Evolutionary conservation across 2,329 filamentous ascomycete species (phyloP), one percentile per base, ranked within the genome.

Genomic region (Beauveria medogensis): DNA sequence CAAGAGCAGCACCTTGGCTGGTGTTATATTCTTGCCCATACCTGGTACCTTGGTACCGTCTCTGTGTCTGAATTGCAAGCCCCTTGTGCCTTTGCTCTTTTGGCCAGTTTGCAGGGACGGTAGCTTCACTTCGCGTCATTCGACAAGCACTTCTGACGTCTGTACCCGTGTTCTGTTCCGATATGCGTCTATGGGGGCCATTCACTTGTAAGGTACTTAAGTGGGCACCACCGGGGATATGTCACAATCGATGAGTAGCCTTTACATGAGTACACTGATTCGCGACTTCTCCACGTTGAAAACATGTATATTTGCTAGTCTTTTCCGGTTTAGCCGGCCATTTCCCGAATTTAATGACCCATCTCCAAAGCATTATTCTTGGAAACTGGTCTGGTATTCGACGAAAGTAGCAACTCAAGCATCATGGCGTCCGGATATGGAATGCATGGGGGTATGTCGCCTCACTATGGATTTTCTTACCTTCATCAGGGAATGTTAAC

Each of bases 341-440:
- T 46, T 46, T 12, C 53, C 56, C 56, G 56, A 20, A 14, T 46
- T 52, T 14, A 3, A 53, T 6, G n/a, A 34, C 14, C 14, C 37
- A 50, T 22, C 9, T 20, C 46, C 30, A 18, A 20, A 9, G 7
- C 22, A n/a, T 22, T 10, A 34, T 59, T 20, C 10, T 18, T 53
- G 26, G 26, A 40, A n/a, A 28, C 24, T 16, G 40, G 7, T 37
- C 56, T 46, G 4, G 26, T 46, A 20, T 22, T 40, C 22, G 22
- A 59, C 46, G 40, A 59, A 41, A 52, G 26, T 20, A 53, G 26
- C 50, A 37, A 30, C 20, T 61, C 55, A 62, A 59, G 52, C 68
- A 72, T 65, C 71, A 93, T 93, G 90, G 82, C 90, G 76, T 92
- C 90, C 71, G 90, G 90, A 78, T 93, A 87, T 75, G 90, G 90